Conservation (phyloP, 257 asterid genomes). For the Solanum clarkiae region DNA sequence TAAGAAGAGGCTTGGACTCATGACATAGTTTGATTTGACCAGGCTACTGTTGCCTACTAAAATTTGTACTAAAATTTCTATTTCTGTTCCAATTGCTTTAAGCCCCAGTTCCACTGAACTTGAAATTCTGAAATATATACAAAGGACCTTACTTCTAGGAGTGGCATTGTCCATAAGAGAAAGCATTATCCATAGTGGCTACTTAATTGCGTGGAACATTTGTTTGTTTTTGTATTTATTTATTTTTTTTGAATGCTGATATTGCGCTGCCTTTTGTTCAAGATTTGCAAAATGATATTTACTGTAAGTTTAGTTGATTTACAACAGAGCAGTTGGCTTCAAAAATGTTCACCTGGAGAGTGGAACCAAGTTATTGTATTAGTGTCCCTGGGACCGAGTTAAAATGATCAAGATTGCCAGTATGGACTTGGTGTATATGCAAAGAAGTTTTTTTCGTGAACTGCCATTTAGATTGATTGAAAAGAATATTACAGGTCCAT, state of each 20-base stretch:
- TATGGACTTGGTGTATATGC: not conserved
- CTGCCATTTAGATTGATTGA: not conserved
- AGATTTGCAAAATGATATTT: not conserved
- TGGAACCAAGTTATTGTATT: not conserved
- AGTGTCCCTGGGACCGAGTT: not conserved
- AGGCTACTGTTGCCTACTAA: not conserved
- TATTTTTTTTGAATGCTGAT: not conserved
- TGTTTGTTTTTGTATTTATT: not conserved
- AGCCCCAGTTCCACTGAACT: not conserved
- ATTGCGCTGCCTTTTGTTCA: not conserved
- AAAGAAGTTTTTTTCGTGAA: not conserved
- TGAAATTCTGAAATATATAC: not conserved
- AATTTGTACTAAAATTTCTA: not conserved
- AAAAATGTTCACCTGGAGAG: not conserved
- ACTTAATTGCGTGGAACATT: not conserved
- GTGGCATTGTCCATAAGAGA: not conserved
- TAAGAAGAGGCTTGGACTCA: not conserved
- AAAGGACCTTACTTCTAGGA: not conserved
- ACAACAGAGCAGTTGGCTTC: not conserved
- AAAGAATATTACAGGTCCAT: not conserved
- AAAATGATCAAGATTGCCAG: not conserved
- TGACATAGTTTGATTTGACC: not conserved
- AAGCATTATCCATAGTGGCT: not conserved
- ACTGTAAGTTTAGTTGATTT: not conserved
- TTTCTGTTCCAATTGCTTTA: not conserved